Base-by-base conservation (phyloP, 2,329 filamentous ascomycete genomes). In the Talaromyces rugulosus region DNA sequence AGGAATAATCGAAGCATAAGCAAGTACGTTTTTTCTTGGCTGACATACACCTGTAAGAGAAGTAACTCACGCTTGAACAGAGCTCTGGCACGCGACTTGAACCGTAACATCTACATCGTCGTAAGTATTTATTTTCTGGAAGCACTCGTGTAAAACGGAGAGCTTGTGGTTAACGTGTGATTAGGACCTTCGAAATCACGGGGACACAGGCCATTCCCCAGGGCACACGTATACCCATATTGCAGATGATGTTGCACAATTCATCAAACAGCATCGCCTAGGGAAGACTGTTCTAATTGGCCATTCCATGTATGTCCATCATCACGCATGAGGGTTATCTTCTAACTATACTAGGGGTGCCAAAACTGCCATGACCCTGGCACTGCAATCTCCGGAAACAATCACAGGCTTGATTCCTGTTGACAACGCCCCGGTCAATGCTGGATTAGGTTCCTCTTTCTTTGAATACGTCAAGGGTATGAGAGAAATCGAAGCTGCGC, bases 1-100 rank as follows among this genome's bases (percentile, higher is more conserved):
- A 92, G 91, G 80, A 98, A 98, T 74, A 96, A 97, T 74, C 83
- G 93, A 75, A 91, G 85, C 71, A 95, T 98, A 65, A 96, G 92
- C 89, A 96, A 92, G 94, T 96, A 81, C 75, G 89, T 68, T 78
- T 56, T 52, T 65, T 44, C 42, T 6, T 36, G 31, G 23, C 18
- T 18, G 12, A 34, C 5, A 34, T 14, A 31, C 18, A 16, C 4
- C 8, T 47, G n/a, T 47, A 51, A n/a, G 30, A 18, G 14, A 31
- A 54, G 14, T 42, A 53, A 30, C 50, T 58, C 50, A 33, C 27
- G 47, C 27, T 31, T 23, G 30, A 60, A 50, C 34, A 96, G 92
- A 80, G 87, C 86, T 42, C 80, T 98, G 57, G 90, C 92, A 47
- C 87, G 90, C 71, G 90, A 96, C 71, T 80, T 97, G 64, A 87